These are phyloP conservation scores for Lippia alba DNA, from an alignment of 305 asterid species.

Conservation along the genomic window DNA sequence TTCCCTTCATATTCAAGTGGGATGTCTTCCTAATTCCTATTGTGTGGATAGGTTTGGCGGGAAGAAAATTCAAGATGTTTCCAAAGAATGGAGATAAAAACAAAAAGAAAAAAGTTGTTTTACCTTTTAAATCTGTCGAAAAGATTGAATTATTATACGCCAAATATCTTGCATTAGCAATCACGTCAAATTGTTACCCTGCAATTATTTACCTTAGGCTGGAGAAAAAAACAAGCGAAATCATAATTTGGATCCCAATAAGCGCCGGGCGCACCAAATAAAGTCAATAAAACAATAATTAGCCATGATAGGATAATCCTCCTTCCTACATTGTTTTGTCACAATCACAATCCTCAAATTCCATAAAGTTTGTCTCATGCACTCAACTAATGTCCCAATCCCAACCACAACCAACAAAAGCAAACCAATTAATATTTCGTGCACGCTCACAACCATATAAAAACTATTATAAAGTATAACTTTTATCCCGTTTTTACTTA, in stretches of 20 bases:
- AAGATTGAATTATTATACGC: conserved; percentile 2
- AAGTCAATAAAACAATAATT: conserved; percentile 43
- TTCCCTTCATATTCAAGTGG: too few species aligned
- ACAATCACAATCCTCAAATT: conserved; percentile 21
- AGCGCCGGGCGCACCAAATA: conserved; percentile 34
- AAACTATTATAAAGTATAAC: too few species aligned
- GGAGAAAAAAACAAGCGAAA: conserved; percentile 4
- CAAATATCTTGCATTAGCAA: conserved; percentile 26
- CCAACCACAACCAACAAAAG: conserved; percentile 23
- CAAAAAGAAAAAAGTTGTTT: background rate
- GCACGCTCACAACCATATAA: too few species aligned
- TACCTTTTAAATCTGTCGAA: background rate
- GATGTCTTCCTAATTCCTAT: too few species aligned
- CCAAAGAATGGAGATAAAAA: background rate
- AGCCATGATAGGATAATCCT: conserved; percentile 17
- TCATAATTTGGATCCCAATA: conserved; percentile 29
- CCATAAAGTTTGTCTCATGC: conserved; percentile 28
- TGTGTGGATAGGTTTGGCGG: too few species aligned
- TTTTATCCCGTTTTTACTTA: too few species aligned
- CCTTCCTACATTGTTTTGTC: conserved; percentile 19
- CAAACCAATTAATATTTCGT: background rate
- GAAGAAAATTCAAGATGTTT: too few species aligned
- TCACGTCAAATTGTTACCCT: conserved; percentile 33
- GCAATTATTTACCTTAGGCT: conserved; percentile 20
- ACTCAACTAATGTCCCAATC: conserved; percentile 34